A percentile compares a stretch with the other conserved stretches of the same genome.
These are phyloP conservation scores for Ogataea siamensis DNA, from an alignment of 805 yeast genomes.

Conservation along the genomic window DNA sequence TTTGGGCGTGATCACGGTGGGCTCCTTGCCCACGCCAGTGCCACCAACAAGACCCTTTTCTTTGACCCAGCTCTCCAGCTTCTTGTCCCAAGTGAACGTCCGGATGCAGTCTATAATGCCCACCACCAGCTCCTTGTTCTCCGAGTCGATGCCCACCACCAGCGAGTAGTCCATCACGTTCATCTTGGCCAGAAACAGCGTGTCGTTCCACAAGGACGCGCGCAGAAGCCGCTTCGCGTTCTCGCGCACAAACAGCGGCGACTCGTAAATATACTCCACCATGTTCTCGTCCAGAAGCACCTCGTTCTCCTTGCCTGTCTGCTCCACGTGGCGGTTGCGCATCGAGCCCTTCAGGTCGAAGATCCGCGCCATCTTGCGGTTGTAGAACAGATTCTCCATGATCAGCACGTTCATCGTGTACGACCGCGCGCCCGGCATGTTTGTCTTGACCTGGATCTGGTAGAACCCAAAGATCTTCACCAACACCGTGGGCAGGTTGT, in stretches of 20 bases:
- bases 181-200: constrained; percentile 90
- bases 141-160: constrained; percentile 84
- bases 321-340: constrained; percentile 95
- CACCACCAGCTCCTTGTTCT: constrained; percentile 69
- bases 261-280: constrained; percentile 96
- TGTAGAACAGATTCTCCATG: constrained; percentile 93
- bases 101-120: constrained; percentile 94
- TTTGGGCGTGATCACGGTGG: constrained; percentile 95
- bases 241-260: constrained; percentile 91
- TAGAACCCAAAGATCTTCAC: constrained; percentile 96
- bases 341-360: constrained; percentile 97
- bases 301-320: constrained; percentile 93
- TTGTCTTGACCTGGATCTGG: constrained; percentile 84
- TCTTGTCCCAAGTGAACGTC: constrained; percentile 98
- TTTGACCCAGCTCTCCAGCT: constrained; percentile 97
- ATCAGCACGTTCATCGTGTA: constrained; percentile 87
- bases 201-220: constrained; percentile 93
- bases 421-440: constrained; percentile 63
- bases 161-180: constrained; percentile 98
- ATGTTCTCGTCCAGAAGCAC: constrained; percentile 94
- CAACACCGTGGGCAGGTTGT: constrained; percentile 89
- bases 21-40: constrained; percentile 83
- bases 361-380: constrained; percentile 74
- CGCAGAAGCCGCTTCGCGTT: constrained; percentile 82
- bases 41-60: constrained; percentile 84